Evolutionary conservation across 208 protist genomes (phyloP).

Genomic region (Blechomonas ayalai): DNA sequence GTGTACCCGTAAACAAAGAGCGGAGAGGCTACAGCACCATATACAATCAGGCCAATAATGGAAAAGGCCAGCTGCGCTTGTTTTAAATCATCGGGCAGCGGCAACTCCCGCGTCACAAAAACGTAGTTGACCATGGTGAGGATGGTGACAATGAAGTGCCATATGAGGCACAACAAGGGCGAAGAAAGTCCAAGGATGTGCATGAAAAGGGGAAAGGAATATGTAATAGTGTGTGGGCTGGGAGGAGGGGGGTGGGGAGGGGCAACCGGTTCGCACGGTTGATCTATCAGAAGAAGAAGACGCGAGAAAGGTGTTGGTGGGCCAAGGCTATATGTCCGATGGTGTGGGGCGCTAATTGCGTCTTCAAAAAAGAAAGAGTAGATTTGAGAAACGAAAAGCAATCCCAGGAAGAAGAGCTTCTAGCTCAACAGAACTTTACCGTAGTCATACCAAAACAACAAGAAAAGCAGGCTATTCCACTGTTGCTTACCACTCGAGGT

Average conservation of each 20-base stretch:
- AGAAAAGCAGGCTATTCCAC: too few species aligned
- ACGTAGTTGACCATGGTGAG: constrained; percentile 48
- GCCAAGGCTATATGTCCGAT: too few species aligned
- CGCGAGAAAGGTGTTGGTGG: too few species aligned
- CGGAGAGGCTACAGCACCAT: constrained; percentile 28
- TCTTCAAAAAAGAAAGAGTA: not conserved
- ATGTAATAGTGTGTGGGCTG: not conserved
- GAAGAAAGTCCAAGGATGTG: constrained; percentile 46
- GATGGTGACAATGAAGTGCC: constrained; percentile 45
- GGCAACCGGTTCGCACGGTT: too few species aligned
- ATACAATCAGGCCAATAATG: constrained; percentile 42
- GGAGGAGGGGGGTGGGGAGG: too few species aligned
- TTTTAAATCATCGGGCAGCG: constrained; percentile 1
- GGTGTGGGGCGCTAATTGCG: not conserved
- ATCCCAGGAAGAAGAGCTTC: too few species aligned
- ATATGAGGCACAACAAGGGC: constrained; percentile 54
- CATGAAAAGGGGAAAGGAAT: constrained; percentile 11
- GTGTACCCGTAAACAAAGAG: constrained; percentile 81
- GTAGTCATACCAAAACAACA: too few species aligned
- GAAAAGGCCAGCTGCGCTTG: constrained; percentile 47
- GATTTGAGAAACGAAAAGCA: too few species aligned
- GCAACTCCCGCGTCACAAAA: constrained; percentile 13
- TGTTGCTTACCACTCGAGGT: too few species aligned
- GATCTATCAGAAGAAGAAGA: too few species aligned
- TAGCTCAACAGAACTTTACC: too few species aligned